phyloP scores from a whole-genome alignment of 148 eudicot genomes.

The Rhododendron henanense region DNA sequence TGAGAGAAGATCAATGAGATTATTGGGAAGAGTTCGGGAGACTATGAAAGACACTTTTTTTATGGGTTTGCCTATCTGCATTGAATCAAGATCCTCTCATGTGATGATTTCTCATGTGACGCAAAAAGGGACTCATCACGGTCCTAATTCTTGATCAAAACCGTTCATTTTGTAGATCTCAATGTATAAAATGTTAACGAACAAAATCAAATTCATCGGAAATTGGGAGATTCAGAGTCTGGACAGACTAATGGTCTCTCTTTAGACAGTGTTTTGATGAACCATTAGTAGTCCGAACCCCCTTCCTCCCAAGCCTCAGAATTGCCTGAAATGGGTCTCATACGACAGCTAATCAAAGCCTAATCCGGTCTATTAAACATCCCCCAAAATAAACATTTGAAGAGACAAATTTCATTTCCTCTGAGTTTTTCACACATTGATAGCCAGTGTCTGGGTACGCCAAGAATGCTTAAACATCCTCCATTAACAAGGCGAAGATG shows the following conservation, averaged over 20 bases:
- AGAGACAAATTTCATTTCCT: too few relatives aligned
- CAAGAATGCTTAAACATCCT: too few relatives aligned
- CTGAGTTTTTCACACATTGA: too few relatives aligned
- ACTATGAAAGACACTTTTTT: too few relatives aligned
- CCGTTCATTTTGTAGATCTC: neutral
- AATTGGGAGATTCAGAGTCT: neutral
- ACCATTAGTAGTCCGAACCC: neutral
- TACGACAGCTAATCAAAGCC: too few relatives aligned
- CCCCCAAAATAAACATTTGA: too few relatives aligned
- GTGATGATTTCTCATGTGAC: neutral
- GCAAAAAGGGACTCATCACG: neutral
- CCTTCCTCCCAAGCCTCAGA: neutral
- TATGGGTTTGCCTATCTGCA: too few relatives aligned
- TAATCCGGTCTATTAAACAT: too few relatives aligned
- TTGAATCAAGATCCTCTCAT: neutral
- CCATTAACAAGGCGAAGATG: too few relatives aligned
- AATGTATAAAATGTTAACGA: rapidly evolving
- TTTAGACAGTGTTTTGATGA: too few relatives aligned
- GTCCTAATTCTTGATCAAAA: neutral
- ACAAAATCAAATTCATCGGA: neutral
- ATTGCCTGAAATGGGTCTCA: neutral
- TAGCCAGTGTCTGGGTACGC: too few relatives aligned
- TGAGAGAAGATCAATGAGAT: neutral
- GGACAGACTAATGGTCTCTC: neutral
- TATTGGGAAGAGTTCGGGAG: neutral